Percentiles rank a stretch among this genome's conserved stretches.
These are phyloP conservation scores for Coemansia sp. DNA, from an alignment of 192 early-diverging fungal genomes.

Conservation along the genomic window DNA sequence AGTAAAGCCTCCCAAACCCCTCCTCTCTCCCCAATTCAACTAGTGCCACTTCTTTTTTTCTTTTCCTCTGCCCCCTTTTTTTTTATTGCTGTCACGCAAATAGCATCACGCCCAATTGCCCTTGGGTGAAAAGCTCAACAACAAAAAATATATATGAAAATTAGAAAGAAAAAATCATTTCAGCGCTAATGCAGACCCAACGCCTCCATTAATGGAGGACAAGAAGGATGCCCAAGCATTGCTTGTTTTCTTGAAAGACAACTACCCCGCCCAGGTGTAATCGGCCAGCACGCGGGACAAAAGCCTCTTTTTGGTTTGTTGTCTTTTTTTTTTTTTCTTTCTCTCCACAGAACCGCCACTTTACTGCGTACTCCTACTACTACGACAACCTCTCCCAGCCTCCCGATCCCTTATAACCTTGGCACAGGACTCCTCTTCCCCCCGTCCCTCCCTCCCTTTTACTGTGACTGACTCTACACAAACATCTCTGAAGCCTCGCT, in stretches of 20 bases:
- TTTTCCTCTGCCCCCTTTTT: neutral
- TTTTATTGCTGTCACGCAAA: neutral
- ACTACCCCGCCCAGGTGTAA: neutral
- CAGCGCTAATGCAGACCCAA: neutral
- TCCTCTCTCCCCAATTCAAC: neutral
- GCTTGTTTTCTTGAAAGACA: neutral
- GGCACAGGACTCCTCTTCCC: neutral
- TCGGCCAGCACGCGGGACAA: neutral
- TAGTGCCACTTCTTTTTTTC: neutral
- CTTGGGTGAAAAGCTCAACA: neutral
- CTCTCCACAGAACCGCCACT: conserved; percentile 1
- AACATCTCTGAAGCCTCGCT: neutral
- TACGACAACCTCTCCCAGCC: neutral
- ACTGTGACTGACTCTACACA: neutral
- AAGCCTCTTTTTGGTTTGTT: neutral
- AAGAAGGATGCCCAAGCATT: neutral
- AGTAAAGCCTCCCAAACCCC: conserved; percentile 2
- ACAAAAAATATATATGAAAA: neutral
- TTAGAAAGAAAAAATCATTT: neutral
- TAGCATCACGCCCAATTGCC: neutral
- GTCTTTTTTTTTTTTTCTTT: neutral
- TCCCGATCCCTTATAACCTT: neutral
- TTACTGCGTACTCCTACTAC: neutral
- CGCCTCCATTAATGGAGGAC: neutral
- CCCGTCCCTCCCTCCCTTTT: neutral